These are phyloP conservation scores for Pisolithus albus DNA, from an alignment of 768 basidiomycete species.

Conservation along the genomic window DNA sequence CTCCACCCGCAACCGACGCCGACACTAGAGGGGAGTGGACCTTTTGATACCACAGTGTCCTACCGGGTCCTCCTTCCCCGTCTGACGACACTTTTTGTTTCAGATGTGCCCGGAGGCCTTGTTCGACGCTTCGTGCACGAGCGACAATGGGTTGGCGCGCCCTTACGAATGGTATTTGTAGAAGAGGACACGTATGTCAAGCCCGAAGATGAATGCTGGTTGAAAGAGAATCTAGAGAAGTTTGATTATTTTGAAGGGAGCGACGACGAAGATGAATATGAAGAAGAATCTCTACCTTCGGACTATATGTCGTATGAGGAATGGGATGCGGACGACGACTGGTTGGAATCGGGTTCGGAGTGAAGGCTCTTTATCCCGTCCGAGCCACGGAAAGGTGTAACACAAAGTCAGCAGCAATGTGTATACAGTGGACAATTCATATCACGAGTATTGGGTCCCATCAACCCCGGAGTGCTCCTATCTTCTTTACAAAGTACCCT, in stretches of 20 bases:
- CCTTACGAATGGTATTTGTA: conserved; percentile 42
- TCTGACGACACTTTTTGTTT: conserved; percentile 42
- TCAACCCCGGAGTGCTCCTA: too few species aligned
- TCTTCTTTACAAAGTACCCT: too few species aligned
- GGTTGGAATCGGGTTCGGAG: too few species aligned
- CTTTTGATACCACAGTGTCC: not conserved
- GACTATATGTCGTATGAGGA: conserved; percentile 1
- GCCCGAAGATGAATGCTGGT: conserved; percentile 42
- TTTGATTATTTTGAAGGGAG: conserved; percentile 56
- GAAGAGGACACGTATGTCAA: conserved; percentile 38
- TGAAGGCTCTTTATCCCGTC: too few species aligned
- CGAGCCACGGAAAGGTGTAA: too few species aligned
- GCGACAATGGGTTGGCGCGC: conserved; percentile 36
- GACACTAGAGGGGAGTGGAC: too few species aligned
- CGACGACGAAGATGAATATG: conserved; percentile 32
- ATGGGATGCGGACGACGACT: too few species aligned
- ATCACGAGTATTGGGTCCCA: too few species aligned
- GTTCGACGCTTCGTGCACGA: conserved; percentile 41
- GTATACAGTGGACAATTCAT: too few species aligned
- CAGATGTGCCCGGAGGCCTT: conserved; percentile 34
- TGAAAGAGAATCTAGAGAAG: conserved; percentile 41
- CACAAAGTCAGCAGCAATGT: too few species aligned
- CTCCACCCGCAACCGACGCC: conserved; percentile 5
- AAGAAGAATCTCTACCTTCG: conserved; percentile 15
- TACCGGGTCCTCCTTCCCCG: conserved; percentile 38